Evolutionary conservation across 805 yeast species (phyloP).

Genomic region (Schwanniomyces occidentalis): DNA sequence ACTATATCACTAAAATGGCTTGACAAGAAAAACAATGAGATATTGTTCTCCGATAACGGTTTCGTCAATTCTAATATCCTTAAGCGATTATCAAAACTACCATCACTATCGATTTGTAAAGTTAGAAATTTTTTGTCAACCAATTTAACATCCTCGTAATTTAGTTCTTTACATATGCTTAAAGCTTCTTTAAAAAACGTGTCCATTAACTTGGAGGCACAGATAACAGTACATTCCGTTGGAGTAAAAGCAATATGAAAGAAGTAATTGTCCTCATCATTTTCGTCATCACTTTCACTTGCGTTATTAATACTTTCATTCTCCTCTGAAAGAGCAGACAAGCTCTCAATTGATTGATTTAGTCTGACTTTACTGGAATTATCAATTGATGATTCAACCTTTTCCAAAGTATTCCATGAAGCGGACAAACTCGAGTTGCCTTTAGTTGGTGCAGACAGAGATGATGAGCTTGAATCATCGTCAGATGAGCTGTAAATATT

Average conservation of each 20-base stretch:
- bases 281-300: conserved; percentile 15
- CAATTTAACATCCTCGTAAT: conserved; percentile 38
- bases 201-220: conserved; percentile 40
- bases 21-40: conserved; percentile 60
- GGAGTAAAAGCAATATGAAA: conserved; percentile 65
- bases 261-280: conserved; percentile 44
- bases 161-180: conserved; percentile 26
- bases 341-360: no score
- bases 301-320: conserved; percentile 9
- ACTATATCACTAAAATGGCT: conserved; percentile 67
- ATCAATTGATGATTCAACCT: conserved; percentile 1
- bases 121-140: conserved; percentile 47
- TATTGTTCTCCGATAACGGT: conserved; percentile 57
- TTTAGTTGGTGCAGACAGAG: no score
- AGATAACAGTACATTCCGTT: conserved; percentile 61
- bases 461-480: no score
- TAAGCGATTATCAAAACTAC: conserved; percentile 49
- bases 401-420: no score
- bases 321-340: no score
- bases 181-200: conserved; percentile 42
- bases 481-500: no score
- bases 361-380: no score
- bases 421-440: no score
- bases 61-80: conserved; percentile 56
- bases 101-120: conserved; percentile 63